A percentile compares a stretch with the other conserved stretches of the same genome.
Conservation (phyloP, 2,329 filamentous ascomycete species). For the Fusarium praegraminearum region DNA sequence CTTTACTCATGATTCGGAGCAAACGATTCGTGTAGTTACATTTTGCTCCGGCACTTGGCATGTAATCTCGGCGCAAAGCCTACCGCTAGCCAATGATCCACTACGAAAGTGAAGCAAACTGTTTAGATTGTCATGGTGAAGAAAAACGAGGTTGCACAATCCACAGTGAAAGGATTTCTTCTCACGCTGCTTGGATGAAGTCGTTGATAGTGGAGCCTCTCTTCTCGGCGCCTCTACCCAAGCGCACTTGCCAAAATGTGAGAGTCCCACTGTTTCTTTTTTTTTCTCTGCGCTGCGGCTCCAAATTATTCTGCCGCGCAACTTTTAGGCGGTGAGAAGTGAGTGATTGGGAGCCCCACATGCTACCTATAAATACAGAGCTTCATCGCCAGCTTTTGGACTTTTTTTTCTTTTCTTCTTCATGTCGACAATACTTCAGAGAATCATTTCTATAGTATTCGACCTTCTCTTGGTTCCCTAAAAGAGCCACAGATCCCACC, state of each 20-base stretch:
- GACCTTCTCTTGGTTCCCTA: constrained; percentile 92
- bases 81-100: constrained; percentile 1
- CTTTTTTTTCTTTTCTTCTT: constrained; percentile 63
- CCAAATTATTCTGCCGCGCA: constrained; percentile 43
- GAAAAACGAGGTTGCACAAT: constrained; percentile 14
- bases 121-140: neutral
- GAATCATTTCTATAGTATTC: constrained; percentile 99
- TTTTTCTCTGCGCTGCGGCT: constrained; percentile 6
- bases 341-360: constrained; percentile 39
- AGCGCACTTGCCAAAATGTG: neutral
- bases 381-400: constrained; percentile 44
- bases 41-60: neutral
- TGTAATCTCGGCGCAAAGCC: constrained; percentile 8
- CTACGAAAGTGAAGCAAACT: neutral
- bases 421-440: constrained; percentile 74
- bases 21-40: constrained; percentile 29
- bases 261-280: constrained; percentile 1
- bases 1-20: neutral
- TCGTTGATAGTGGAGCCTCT: constrained; percentile 6
- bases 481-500: constrained; percentile 91
- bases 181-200: neutral
- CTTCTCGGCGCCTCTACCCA: neutral
- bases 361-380: constrained; percentile 29
- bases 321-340: constrained; percentile 53
- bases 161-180: constrained; percentile 7